phyloP scores from a whole-genome alignment of 345 rosid genomes.

The Turnera subulata region DNA sequence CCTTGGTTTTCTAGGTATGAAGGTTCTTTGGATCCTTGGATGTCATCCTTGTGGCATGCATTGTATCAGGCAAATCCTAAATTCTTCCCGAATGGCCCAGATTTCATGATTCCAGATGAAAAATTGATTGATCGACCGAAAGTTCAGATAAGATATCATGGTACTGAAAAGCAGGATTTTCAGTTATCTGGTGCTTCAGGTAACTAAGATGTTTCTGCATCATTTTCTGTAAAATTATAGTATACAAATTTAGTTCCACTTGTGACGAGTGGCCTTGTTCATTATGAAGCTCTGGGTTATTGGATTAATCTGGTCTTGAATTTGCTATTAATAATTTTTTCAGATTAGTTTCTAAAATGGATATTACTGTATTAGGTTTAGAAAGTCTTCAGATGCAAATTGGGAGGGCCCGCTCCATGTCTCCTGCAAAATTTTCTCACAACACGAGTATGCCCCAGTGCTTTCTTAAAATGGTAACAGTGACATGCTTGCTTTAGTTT shows the following conservation, averaged over 20 bases:
- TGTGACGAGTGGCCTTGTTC: too few species aligned
- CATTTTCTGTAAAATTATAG: not conserved
- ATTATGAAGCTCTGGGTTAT: too few species aligned
- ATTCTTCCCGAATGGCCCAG: constrained; percentile 68
- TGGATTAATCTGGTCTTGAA: too few species aligned
- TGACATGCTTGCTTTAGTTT: not conserved
- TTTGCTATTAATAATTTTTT: not conserved
- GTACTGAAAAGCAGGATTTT: constrained; percentile 18
- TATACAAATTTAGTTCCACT: too few species aligned
- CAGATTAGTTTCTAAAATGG: not conserved
- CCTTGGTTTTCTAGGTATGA: constrained; percentile 55
- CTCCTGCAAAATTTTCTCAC: constrained; percentile 50
- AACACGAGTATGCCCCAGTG: constrained; percentile 57
- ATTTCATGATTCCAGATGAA: constrained; percentile 37
- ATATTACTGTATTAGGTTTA: constrained; percentile 38
- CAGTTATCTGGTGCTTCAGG: constrained; percentile 40
- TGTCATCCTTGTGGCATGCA: constrained; percentile 69
- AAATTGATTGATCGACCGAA: constrained; percentile 59
- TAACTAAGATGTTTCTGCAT: constrained; percentile 19
- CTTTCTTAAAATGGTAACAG: constrained; percentile 80
- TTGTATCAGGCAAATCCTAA: constrained; percentile 53
- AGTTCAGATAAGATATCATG: constrained; percentile 48
- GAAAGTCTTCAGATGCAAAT: constrained; percentile 33
- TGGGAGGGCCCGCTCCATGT: constrained; percentile 69
- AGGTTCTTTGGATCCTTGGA: constrained; percentile 95